phyloP scores from a whole-genome alignment of 2,329 filamentous ascomycete species.

The Pseudocercospora ulei region DNA sequence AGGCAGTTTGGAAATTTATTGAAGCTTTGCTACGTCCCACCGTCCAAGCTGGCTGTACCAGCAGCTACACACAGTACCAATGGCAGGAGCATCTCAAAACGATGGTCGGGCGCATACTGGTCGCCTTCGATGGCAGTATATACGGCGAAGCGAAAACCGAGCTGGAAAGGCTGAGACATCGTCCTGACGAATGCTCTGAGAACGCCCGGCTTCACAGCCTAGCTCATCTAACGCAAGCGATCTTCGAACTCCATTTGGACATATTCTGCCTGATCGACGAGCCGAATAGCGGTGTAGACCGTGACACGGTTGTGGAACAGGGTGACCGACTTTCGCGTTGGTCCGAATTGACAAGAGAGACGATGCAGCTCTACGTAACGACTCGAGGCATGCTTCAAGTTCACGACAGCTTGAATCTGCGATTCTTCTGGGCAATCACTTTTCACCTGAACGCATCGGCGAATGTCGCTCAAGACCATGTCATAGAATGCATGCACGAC shows the following conservation, averaged over 20 bases:
- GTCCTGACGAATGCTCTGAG: background rate
- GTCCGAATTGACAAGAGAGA: conserved; percentile 49
- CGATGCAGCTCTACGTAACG: conserved; percentile 39
- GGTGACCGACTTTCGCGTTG: conserved; percentile 53
- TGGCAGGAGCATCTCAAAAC: conserved; percentile 51
- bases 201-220: conserved; percentile 29
- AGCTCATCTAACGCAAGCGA: conserved; percentile 48
- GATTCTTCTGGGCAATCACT: conserved; percentile 58
- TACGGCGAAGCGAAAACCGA: conserved; percentile 30
- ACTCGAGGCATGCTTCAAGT: conserved; percentile 12
- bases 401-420: conserved; percentile 43
- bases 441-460: conserved; percentile 52
- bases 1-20: conserved; percentile 49
- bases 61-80: conserved; percentile 44
- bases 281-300: conserved; percentile 48
- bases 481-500: conserved; percentile 54
- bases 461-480: conserved; percentile 49
- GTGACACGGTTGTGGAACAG: conserved; percentile 45
- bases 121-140: conserved; percentile 48
- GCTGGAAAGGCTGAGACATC: conserved; percentile 1
- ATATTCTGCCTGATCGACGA: conserved; percentile 55
- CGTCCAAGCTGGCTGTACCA: conserved; percentile 19
- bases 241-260: conserved; percentile 60
- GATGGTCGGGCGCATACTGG: conserved; percentile 45
- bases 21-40: conserved; percentile 42